These are phyloP conservation scores for Metschnikowia baotianmanensis DNA, from an alignment of 805 yeast species.

Conservation along the genomic window DNA sequence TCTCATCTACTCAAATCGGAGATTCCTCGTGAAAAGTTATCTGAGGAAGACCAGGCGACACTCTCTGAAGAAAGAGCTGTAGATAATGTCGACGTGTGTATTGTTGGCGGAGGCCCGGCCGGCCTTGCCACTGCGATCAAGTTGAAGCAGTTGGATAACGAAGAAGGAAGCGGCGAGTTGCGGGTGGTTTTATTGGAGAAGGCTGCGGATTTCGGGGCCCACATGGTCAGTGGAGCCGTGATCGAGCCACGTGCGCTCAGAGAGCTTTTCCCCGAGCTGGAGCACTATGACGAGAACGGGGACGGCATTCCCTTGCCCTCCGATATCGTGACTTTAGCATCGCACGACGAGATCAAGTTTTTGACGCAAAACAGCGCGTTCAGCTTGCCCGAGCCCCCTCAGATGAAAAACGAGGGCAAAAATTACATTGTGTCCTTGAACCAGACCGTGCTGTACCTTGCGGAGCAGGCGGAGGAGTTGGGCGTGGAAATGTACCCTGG, in stretches of 20 bases:
- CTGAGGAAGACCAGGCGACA: constrained; percentile 43
- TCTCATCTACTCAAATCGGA: constrained; percentile 5
- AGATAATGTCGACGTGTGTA: constrained; percentile 90
- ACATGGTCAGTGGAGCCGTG: constrained; percentile 91
- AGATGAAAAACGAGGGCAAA: constrained; percentile 73
- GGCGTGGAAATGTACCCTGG: constrained; percentile 95
- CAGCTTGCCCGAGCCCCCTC: constrained; percentile 92
- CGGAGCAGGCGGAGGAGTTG: constrained; percentile 86
- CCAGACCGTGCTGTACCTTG: constrained; percentile 74
- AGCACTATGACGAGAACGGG: constrained; percentile 47
- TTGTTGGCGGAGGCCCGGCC: constrained; percentile 98
- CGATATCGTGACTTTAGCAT: constrained; percentile 71
- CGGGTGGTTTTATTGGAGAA: constrained; percentile 90
- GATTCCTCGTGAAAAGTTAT: constrained; percentile 13
- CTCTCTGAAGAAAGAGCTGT: constrained; percentile 67
- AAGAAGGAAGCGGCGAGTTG: constrained; percentile 59
- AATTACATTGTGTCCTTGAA: constrained; percentile 85
- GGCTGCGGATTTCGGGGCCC: constrained; percentile 90
- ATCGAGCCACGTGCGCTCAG: constrained; percentile 84
- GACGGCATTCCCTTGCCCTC: constrained; percentile 74
- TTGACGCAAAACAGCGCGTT: constrained; percentile 58
- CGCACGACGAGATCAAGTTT: constrained; percentile 70
- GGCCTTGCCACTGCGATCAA: constrained; percentile 93
- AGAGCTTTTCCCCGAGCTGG: constrained; percentile 77
- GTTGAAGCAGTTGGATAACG: constrained; percentile 78